Conservation (phyloP, 805 yeast genomes). For the Cyberlindnera subsufficiens region DNA sequence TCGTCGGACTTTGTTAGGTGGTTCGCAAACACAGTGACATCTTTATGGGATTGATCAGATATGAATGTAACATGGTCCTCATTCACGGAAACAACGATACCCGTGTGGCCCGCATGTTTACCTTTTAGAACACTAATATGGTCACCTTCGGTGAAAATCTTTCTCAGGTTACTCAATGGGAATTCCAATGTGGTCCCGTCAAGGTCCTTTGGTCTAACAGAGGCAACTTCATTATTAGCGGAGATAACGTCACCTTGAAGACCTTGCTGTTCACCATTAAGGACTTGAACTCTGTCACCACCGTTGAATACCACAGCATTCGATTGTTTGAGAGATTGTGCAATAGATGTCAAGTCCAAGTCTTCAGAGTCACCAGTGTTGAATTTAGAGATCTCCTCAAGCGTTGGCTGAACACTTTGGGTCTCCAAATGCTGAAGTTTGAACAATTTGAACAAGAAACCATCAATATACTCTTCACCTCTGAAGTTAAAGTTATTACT, state of each 20-base stretch:
- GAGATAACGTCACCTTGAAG: slow-evolving; percentile 74
- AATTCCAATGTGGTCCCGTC: slow-evolving; percentile 61
- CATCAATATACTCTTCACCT: slow-evolving; percentile 87
- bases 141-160: slow-evolving; percentile 85
- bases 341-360: slow-evolving; percentile 79
- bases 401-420: slow-evolving; percentile 75
- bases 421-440: slow-evolving; percentile 77
- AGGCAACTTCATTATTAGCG: slow-evolving; percentile 58
- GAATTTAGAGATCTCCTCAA: slow-evolving; percentile 84
- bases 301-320: slow-evolving; percentile 69
- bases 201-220: slow-evolving; percentile 39
- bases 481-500: slow-evolving; percentile 64
- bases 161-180: slow-evolving; percentile 76
- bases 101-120: slow-evolving; percentile 88
- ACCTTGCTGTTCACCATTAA: slow-evolving; percentile 91
- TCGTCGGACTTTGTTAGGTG: slow-evolving; percentile 90
- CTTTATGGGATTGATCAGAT: slow-evolving; percentile 83
- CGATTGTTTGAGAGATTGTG: slow-evolving; percentile 73
- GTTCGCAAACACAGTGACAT: slow-evolving; percentile 88
- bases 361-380: slow-evolving; percentile 71
- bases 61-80: slow-evolving; percentile 86
- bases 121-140: slow-evolving; percentile 92
- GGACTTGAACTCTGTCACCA: slow-evolving; percentile 89
- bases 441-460: slow-evolving; percentile 82
- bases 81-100: slow-evolving; percentile 78